Conservation (phyloP, 345 rosid species). For the Ceriops tagal region DNA sequence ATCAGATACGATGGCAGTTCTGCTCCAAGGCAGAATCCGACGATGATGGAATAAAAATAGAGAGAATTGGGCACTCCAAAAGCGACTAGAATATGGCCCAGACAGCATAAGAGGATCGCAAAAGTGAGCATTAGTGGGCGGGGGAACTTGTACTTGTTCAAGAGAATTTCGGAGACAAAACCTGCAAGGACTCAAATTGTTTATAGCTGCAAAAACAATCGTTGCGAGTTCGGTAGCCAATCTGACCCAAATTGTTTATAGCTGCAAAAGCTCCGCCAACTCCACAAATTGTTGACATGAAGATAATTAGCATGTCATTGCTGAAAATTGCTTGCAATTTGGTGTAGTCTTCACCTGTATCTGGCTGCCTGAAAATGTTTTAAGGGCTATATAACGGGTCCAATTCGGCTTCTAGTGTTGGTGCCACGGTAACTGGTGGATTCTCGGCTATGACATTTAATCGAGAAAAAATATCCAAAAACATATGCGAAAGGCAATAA, state of each 20-base stretch:
- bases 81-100: conserved; percentile 18
- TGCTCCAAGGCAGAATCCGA: conserved; percentile 27
- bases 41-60: conserved; percentile 15
- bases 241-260: conserved; percentile 26
- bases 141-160: conserved; percentile 16
- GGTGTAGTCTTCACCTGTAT: conserved; percentile 20
- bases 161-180: conserved; percentile 16
- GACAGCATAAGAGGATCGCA: conserved; percentile 7
- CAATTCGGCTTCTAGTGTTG: neutral
- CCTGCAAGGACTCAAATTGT: conserved; percentile 24
- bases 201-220: conserved; percentile 17
- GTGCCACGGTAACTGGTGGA: neutral
- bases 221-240: conserved; percentile 13
- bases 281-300: conserved; percentile 19
- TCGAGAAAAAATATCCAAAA: too few species aligned
- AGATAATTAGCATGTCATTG: conserved; percentile 15
- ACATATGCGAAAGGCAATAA: too few species aligned
- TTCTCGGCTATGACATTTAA: conserved; percentile 4
- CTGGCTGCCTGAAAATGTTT: conserved; percentile 13
- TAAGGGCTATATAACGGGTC: conserved; percentile 2
- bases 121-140: conserved; percentile 15
- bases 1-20: conserved; percentile 20
- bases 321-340: conserved; percentile 22
- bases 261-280: conserved; percentile 23
- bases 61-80: conserved; percentile 19